These are phyloP conservation scores for Lactarius pseudohatsudake DNA, from an alignment of 768 basidiomycete species.

Conservation along the genomic window DNA sequence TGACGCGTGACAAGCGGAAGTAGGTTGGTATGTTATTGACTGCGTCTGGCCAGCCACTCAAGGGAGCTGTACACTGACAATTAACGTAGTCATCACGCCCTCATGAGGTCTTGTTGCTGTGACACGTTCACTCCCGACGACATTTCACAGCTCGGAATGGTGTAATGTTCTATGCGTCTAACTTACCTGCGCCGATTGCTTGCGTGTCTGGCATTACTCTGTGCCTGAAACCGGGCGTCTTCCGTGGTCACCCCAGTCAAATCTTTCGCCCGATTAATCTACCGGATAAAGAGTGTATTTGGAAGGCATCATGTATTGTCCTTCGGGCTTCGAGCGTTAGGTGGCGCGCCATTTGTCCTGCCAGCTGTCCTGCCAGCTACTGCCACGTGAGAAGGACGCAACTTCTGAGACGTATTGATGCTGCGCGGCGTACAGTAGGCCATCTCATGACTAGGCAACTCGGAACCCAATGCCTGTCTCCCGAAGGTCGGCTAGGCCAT, in stretches of 20 bases:
- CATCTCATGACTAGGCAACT: not conserved
- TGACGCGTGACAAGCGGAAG: not conserved
- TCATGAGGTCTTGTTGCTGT: not conserved
- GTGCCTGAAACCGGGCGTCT: not conserved
- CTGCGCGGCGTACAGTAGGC: not conserved
- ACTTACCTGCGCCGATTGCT: not conserved
- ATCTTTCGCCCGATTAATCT: not conserved
- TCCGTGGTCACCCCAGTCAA: not conserved
- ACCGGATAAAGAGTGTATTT: not conserved
- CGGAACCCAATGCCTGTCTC: not conserved
- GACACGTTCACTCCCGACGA: not conserved
- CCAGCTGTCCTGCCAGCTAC: not conserved
- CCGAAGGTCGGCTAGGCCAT: not conserved
- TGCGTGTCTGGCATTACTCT: not conserved
- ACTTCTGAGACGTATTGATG: slow-evolving; percentile 1
- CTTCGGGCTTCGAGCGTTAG: not conserved
- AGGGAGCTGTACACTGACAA: not conserved
- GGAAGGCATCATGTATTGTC: not conserved
- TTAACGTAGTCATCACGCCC: not conserved
- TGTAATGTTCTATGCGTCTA: not conserved
- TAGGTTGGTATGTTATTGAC: not conserved
- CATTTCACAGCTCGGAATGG: not conserved
- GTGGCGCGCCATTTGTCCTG: not conserved
- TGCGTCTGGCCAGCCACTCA: not conserved
- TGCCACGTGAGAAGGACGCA: not conserved